These are phyloP conservation scores for Zanthoxylum bungeanum DNA, from an alignment of 345 rosid genomes.

Conservation along the genomic window DNA sequence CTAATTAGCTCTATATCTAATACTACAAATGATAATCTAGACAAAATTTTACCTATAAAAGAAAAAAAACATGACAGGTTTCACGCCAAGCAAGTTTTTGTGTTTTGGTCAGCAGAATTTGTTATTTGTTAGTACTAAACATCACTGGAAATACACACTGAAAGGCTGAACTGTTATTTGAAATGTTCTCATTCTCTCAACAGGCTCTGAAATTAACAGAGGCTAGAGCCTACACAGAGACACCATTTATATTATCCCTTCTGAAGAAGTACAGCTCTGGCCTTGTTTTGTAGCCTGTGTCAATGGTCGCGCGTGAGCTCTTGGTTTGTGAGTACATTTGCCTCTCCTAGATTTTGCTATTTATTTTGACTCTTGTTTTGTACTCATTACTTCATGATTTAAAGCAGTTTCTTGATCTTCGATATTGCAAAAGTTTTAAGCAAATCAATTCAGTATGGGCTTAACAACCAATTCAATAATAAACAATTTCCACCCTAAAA, in stretches of 20 bases:
- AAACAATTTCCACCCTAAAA: background rate
- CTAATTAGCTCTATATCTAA: no score
- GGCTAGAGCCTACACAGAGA: background rate
- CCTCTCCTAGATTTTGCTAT: conserved; percentile 1
- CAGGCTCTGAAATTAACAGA: background rate
- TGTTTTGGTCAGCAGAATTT: background rate
- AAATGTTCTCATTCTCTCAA: background rate
- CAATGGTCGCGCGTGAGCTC: conserved; percentile 16
- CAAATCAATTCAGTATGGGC: conserved; percentile 31
- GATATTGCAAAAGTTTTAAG: conserved; percentile 2
- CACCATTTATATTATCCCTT: background rate
- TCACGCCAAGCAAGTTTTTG: no score
- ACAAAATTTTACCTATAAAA: no score
- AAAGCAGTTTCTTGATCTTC: conserved; percentile 24
- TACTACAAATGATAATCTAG: no score
- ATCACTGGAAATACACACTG: background rate
- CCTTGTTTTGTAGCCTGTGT: conserved; percentile 20
- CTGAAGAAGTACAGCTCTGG: background rate
- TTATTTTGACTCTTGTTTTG: conserved; percentile 37
- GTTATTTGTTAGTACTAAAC: background rate
- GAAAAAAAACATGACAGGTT: no score
- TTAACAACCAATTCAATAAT: conserved; percentile 1
- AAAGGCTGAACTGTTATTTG: background rate
- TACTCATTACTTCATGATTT: conserved; percentile 47
- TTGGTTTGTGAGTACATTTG: conserved; percentile 7